phyloP scores from a whole-genome alignment of 495 filamentous ascomycete species.

The Astrothelium macrocarpum region DNA sequence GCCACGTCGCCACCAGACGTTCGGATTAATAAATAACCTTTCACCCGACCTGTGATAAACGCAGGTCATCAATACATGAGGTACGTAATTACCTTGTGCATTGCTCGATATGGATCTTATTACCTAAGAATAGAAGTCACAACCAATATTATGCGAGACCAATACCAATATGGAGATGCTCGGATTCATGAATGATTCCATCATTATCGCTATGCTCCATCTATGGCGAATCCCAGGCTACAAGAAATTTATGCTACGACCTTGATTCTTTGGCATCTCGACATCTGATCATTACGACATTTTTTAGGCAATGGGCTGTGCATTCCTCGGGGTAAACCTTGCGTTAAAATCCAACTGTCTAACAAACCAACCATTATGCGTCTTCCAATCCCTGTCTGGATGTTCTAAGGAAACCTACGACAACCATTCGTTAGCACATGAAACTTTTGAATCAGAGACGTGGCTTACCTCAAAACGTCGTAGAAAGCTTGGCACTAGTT shows the following conservation, averaged over 20 bases:
- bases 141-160: too few species aligned
- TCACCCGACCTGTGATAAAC: too few species aligned
- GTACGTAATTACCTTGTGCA: too few species aligned
- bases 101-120: too few species aligned
- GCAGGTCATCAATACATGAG: too few species aligned
- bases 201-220: neutral
- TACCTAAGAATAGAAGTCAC: too few species aligned
- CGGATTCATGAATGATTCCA: too few species aligned
- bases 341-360: slow-evolving; percentile 56
- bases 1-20: neutral
- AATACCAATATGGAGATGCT: too few species aligned
- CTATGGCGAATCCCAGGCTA: neutral
- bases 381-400: slow-evolving; percentile 53
- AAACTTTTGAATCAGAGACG: neutral
- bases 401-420: slow-evolving; percentile 46
- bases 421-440: neutral
- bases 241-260: neutral
- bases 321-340: slow-evolving; percentile 42
- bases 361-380: slow-evolving; percentile 66
- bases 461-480: slow-evolving; percentile 51
- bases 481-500: slow-evolving; percentile 64
- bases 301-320: neutral
- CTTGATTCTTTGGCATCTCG: neutral
- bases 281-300: neutral
- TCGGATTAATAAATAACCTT: too few species aligned